Base-by-base conservation (phyloP, 345 rosid species). In the Hevea brasiliensis region DNA sequence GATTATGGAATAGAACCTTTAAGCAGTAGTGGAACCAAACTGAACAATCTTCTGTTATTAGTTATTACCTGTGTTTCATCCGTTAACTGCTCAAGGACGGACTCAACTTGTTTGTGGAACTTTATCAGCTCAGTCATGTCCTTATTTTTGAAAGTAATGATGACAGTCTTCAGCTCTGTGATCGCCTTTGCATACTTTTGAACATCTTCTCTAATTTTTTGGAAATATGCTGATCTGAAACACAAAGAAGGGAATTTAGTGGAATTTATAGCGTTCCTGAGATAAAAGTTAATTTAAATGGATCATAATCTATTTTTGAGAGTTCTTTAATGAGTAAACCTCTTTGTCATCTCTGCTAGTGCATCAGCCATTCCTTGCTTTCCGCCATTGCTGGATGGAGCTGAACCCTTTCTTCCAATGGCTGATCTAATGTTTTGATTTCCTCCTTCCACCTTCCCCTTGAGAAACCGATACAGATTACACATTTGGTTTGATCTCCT, bases 321-420 rank as follows among this genome's bases (percentile, higher is more conserved):
- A 65, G 12, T 51, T 32, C 44, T 51, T 70, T 3, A 57, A 35
- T 13, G 61, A 64, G 40, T 42, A 41, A 77, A 85, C 89, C 96
- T 90, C 81, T 86, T 93, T 42, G 98, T 91, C 79, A 90, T 93
- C 86, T 95, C 98, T 50, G 97, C 94, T 11, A 95, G 85, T 50
- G 99, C 98, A 83, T 93, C 99, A 45, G 99, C 97, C 97, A 95
- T 89, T 78, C 97, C 98, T 87, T 92, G 92, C 76, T 93, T 90
- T 58, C 91, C 96, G 57, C 87, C 82, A 1, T 71, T 69, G 18
- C 68, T 64, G 67, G 68, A 71, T 1, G 61, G 77, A n/a, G 71
- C 80, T 15, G 77, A 40, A 45, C 83, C 21, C 44, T 77, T 88
- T 77, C 81, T 78, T 42, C 87, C 88, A 4, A 51, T 47, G 1